These are phyloP conservation scores for Alternaria gaisen DNA, from an alignment of 2,329 filamentous ascomycete genomes.

Conservation along the genomic window DNA sequence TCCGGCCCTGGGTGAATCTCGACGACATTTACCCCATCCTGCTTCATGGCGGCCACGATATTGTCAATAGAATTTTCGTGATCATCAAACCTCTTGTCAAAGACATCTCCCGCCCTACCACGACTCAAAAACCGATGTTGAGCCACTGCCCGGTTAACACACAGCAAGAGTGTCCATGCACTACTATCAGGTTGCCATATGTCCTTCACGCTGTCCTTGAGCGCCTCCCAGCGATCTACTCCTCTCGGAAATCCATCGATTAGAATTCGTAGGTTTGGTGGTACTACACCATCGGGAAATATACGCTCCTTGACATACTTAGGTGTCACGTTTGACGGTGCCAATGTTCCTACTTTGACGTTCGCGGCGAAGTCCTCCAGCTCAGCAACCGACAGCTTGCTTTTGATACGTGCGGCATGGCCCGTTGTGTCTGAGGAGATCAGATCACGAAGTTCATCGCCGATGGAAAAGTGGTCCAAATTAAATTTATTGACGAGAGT, in stretches of 20 bases:
- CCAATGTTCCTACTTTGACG: slow-evolving; percentile 14
- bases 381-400: slow-evolving; percentile 8
- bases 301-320: slow-evolving; percentile 17
- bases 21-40: slow-evolving; percentile 5
- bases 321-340: slow-evolving; percentile 6
- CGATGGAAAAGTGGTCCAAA: slow-evolving; percentile 21
- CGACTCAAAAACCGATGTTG: slow-evolving; percentile 10
- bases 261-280: slow-evolving; percentile 4
- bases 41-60: slow-evolving; percentile 16
- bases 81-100: slow-evolving; percentile 17
- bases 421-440: slow-evolving; percentile 7
- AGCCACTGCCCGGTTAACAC: slow-evolving; percentile 10
- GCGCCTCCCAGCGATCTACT: slow-evolving; percentile 12
- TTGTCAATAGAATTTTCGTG: slow-evolving; percentile 2
- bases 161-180: slow-evolving; percentile 7
- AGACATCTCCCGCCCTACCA: slow-evolving; percentile 19
- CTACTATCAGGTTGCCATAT: slow-evolving; percentile 5
- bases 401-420: slow-evolving; percentile 11
- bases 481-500: slow-evolving; percentile 9
- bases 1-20: background rate
- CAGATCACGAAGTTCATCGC: slow-evolving; percentile 19
- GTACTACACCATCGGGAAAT: slow-evolving; percentile 7
- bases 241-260: slow-evolving; percentile 23
- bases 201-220: slow-evolving; percentile 10
- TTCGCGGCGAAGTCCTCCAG: slow-evolving; percentile 4